phyloP scores from a whole-genome alignment of 2,329 filamentous ascomycete species.

The Arthroderma uncinatum region DNA sequence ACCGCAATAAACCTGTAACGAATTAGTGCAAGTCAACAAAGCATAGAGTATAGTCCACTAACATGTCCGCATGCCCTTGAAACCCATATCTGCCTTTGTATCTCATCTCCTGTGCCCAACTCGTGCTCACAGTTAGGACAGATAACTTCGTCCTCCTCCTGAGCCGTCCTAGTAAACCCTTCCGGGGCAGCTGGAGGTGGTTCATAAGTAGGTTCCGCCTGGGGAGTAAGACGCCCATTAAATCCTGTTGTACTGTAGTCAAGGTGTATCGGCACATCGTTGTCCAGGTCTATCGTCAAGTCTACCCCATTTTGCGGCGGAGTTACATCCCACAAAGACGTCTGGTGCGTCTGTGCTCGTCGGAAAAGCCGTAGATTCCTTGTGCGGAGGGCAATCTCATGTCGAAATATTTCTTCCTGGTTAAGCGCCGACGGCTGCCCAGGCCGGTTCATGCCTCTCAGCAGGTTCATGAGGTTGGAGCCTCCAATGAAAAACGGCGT shows the following conservation, averaged over 20 bases:
- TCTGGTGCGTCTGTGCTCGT: conserved; percentile 9
- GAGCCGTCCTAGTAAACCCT: conserved; percentile 73
- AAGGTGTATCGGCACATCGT: conserved; percentile 20
- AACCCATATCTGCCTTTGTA: conserved; percentile 83
- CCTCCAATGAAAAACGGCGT: conserved; percentile 1
- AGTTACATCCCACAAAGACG: conserved; percentile 20
- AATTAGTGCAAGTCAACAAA: conserved; percentile 5
- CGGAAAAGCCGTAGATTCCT: conserved; percentile 11
- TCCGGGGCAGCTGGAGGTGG: conserved; percentile 52
- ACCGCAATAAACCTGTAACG: conserved; percentile 38
- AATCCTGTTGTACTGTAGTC: conserved; percentile 38
- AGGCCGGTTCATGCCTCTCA: conserved; percentile 9
- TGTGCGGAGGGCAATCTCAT: conserved; percentile 18
- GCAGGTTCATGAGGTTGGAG: conserved; percentile 12
- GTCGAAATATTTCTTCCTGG: conserved; percentile 14
- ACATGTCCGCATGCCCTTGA: conserved; percentile 88
- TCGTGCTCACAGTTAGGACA: conserved; percentile 84
- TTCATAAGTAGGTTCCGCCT: conserved; percentile 39
- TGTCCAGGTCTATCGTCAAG: conserved; percentile 21
- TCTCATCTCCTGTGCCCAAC: conserved; percentile 58
- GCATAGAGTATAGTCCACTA: conserved; percentile 14
- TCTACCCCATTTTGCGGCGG: conserved; percentile 17
- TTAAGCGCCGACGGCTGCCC: not conserved
- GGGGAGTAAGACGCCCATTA: conserved; percentile 16
- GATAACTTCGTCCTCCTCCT: conserved; percentile 59